Evolutionary conservation across 2,329 filamentous ascomycete genomes (phyloP).

Genomic region (Sphaerulina musiva): DNA sequence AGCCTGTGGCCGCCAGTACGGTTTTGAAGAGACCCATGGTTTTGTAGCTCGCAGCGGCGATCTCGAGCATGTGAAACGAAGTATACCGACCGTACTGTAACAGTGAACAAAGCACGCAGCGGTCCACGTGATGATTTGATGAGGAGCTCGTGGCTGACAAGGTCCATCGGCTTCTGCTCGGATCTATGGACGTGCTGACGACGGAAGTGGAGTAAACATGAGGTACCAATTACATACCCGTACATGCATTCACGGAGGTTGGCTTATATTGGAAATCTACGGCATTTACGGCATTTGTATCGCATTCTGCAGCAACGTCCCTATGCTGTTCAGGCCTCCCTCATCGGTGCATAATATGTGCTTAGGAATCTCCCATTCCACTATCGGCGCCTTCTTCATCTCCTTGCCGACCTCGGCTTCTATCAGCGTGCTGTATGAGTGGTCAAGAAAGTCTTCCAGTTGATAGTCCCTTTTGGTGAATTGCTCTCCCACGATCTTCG

Average conservation of each 20-base stretch:
- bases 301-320: conserved; percentile 25
- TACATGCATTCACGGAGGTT: too few relatives aligned
- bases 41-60: conserved; percentile 4
- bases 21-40: conserved; percentile 32
- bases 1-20: conserved; percentile 30
- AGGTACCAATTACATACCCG: too few relatives aligned
- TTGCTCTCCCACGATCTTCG: conserved; percentile 89
- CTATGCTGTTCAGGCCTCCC: conserved; percentile 27
- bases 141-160: background rate
- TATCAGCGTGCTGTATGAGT: conserved; percentile 82
- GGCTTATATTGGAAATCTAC: background rate
- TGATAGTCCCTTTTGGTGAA: conserved; percentile 95
- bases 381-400: conserved; percentile 76
- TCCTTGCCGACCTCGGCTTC: conserved; percentile 78
- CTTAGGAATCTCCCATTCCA: conserved; percentile 93
- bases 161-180: background rate
- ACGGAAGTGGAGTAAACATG: too few relatives aligned
- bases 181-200: too few relatives aligned
- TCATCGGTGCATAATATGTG: conserved; percentile 55
- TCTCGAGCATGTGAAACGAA: conserved; percentile 10
- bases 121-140: background rate
- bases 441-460: conserved; percentile 94
- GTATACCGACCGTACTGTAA: too few relatives aligned
- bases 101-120: background rate
- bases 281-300: conserved; percentile 5